A percentile compares a stretch with the other conserved stretches of the same genome.
Evolutionary conservation across 202 grass and related monocot species (phyloP).

Genomic region (Miscanthus sacchariflorus): DNA sequence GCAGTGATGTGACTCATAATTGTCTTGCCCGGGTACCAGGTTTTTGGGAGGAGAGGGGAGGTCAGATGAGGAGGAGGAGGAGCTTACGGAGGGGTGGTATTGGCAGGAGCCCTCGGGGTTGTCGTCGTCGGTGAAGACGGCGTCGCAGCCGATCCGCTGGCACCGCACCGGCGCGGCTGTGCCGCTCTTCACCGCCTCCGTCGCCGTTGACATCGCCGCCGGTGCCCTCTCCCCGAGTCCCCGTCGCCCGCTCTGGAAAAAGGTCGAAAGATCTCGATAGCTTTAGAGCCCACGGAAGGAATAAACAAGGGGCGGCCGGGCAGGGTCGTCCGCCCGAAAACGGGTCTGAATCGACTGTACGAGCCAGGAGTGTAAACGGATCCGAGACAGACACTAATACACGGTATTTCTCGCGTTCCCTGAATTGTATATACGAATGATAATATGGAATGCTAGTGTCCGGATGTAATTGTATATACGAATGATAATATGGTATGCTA

Average conservation of each 20-base stretch:
- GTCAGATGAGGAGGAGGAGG: background rate
- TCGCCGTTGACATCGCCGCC: conserved; percentile 44
- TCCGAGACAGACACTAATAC: background rate
- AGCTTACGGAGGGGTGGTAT: conserved; percentile 85
- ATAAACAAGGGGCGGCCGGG: background rate
- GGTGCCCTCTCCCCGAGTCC: background rate
- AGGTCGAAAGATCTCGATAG: background rate
- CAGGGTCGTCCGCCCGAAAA: background rate
- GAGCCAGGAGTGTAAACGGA: background rate
- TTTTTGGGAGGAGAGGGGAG: background rate
- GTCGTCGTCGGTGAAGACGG: conserved; percentile 75
- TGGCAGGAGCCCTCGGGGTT: conserved; percentile 86
- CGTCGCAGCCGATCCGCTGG: conserved; percentile 92
- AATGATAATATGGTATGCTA: too few relatives aligned
- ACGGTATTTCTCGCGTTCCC: background rate
- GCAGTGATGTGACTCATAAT: background rate
- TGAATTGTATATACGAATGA: background rate
- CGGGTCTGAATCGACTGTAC: background rate
- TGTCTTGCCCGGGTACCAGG: background rate
- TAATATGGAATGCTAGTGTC: too few relatives aligned
- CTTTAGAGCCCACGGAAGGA: conserved; percentile 13
- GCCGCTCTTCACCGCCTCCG: conserved; percentile 52
- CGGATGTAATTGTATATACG: too few relatives aligned
- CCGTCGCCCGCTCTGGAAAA: background rate
- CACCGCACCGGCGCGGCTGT: conserved; percentile 55